Conservation (phyloP, 495 filamentous ascomycete genomes). For the Letharia lupina region DNA sequence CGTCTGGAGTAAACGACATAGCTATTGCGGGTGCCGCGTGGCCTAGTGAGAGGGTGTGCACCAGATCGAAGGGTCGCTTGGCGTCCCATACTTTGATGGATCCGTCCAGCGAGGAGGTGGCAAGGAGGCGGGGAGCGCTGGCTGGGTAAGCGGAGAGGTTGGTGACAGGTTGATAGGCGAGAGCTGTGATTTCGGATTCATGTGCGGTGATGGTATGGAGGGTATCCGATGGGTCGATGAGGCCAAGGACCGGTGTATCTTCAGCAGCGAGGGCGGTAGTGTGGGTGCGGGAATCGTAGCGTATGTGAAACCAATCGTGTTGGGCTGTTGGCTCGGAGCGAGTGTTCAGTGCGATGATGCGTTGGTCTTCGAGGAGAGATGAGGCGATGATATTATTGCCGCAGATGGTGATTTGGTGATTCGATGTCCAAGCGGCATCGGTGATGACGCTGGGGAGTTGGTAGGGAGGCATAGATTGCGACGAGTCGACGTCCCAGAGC, state of each 20-base stretch:
- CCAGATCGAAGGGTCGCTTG: constrained; percentile 49
- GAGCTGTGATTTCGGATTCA: constrained; percentile 39
- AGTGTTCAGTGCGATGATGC: constrained; percentile 8
- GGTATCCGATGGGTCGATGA: constrained; percentile 14
- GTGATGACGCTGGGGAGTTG: constrained; percentile 39
- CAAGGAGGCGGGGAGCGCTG: constrained; percentile 33
- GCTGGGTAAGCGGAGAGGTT: constrained; percentile 23
- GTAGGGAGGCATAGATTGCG: constrained; percentile 19
- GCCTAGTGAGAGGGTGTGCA: constrained; percentile 39
- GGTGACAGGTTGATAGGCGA: constrained; percentile 28
- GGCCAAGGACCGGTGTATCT: constrained; percentile 17
- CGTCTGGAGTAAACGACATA: constrained; percentile 64
- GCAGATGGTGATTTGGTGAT: constrained; percentile 50
- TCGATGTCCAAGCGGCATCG: constrained; percentile 54
- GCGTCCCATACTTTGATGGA: constrained; percentile 61
- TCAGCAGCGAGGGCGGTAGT: constrained; percentile 24
- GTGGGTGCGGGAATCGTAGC: constrained; percentile 20
- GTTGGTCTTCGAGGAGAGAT: constrained; percentile 19
- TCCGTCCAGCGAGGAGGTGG: constrained; percentile 48
- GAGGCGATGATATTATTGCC: constrained; percentile 44
- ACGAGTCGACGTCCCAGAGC: constrained; percentile 24
- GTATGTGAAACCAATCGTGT: constrained; percentile 21
- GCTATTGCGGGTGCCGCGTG: constrained; percentile 48
- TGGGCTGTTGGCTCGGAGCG: constrained; percentile 11
- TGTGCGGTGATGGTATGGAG: constrained; percentile 32